Conservation (phyloP, 805 yeast species). For the Blastobotrys peoriensis region DNA sequence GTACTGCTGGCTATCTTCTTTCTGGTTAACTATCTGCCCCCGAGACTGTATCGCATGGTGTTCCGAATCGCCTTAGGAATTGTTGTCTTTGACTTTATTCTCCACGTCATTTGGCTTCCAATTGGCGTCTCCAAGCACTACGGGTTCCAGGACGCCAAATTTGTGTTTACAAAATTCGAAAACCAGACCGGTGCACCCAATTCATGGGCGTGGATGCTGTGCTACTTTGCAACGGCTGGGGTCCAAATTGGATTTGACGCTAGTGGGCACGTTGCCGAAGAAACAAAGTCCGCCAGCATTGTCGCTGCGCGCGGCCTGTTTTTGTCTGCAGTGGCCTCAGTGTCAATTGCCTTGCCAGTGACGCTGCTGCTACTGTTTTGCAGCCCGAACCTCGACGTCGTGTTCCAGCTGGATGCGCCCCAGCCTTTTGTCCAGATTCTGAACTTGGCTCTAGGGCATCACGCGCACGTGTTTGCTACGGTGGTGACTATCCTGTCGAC, state of each 20-base stretch:
- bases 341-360: slow-evolving; percentile 11
- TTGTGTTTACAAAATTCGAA: slow-evolving; percentile 14
- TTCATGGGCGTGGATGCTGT: slow-evolving; percentile 20
- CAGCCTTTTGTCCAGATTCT: slow-evolving; percentile 21
- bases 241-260: slow-evolving; percentile 21
- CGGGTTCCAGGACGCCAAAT: slow-evolving; percentile 19
- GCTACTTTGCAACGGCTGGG: slow-evolving; percentile 20
- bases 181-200: slow-evolving; percentile 19
- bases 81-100: slow-evolving; percentile 15
- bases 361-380: slow-evolving; percentile 18
- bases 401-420: slow-evolving; percentile 16
- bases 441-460: slow-evolving; percentile 20
- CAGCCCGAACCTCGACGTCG: slow-evolving; percentile 16
- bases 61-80: slow-evolving; percentile 15
- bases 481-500: slow-evolving; percentile 14
- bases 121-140: slow-evolving; percentile 20
- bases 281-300: slow-evolving; percentile 18
- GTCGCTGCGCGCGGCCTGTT: slow-evolving; percentile 20
- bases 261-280: slow-evolving; percentile 24
- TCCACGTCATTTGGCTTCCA: slow-evolving; percentile 22
- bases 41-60: slow-evolving; percentile 14
- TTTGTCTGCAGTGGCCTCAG: slow-evolving; percentile 18
- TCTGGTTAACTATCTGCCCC: slow-evolving; percentile 19
- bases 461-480: slow-evolving; percentile 20
- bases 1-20: slow-evolving; percentile 14